A percentile compares a stretch with the other conserved stretches of the same genome.
These are phyloP conservation scores for Waitea zeae DNA, from an alignment of 1,284 basidiomycete genomes.

Conservation along the genomic window DNA sequence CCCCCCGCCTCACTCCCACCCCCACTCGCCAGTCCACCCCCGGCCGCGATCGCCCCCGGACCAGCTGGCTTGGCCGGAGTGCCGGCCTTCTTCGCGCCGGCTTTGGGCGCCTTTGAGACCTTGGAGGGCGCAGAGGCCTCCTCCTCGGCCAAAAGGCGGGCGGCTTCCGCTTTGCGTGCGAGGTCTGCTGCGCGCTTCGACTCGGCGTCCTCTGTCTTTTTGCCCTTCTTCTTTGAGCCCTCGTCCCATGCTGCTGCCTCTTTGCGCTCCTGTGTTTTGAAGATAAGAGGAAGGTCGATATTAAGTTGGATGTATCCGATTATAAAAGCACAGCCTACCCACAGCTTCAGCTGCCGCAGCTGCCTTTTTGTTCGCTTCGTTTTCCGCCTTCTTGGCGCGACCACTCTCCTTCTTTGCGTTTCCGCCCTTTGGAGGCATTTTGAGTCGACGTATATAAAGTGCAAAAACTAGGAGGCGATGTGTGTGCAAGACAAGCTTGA, in stretches of 20 bases:
- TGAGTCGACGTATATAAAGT: too few relatives aligned
- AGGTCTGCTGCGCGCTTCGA: conserved; percentile 60
- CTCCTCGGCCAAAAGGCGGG: conserved; percentile 69
- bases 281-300: too few relatives aligned
- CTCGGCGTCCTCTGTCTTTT: conserved; percentile 54
- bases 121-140: conserved; percentile 54
- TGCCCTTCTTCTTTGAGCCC: conserved; percentile 44
- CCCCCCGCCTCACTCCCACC: conserved; percentile 9
- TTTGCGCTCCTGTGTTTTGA: conserved; percentile 38
- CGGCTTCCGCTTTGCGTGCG: conserved; percentile 62
- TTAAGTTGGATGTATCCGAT: not conserved
- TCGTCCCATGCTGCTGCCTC: conserved; percentile 72
- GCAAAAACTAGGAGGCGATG: too few relatives aligned
- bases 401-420: conserved; percentile 86
- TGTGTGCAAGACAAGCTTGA: too few relatives aligned
- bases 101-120: conserved; percentile 49
- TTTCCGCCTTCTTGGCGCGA: conserved; percentile 84
- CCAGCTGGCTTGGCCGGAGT: conserved; percentile 48
- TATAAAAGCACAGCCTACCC: too few relatives aligned
- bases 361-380: conserved; percentile 64
- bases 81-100: conserved; percentile 35
- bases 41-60: conserved; percentile 63
- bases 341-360: conserved; percentile 43
- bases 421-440: conserved; percentile 77
- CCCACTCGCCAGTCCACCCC: conserved; percentile 30